A percentile compares a stretch with the other conserved stretches of the same genome.
phyloP scores from a whole-genome alignment of 768 basidiomycete genomes.

The Cystofilobasidium macerans region DNA sequence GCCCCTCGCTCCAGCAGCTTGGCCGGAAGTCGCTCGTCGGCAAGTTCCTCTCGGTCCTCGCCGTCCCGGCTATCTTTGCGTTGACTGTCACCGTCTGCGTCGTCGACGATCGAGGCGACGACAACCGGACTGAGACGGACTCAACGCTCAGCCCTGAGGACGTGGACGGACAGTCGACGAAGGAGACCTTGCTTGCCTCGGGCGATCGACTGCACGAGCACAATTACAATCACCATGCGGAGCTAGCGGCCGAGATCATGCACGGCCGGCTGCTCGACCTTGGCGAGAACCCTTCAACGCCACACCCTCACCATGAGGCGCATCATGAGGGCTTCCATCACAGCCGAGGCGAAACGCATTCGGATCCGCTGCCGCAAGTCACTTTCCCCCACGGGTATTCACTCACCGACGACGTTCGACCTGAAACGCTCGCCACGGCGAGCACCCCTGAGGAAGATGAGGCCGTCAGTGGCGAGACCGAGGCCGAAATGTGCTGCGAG shows the following conservation, averaged over 20 bases:
- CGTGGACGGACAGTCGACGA: not conserved
- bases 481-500: slow-evolving; percentile 5
- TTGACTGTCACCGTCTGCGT: slow-evolving; percentile 87
- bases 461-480: not conserved
- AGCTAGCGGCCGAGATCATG: not conserved
- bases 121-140: not conserved
- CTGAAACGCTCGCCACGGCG: not conserved
- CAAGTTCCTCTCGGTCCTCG: slow-evolving; percentile 63
- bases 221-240: no score
- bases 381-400: no score
- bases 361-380: no score
- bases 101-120: slow-evolving; percentile 41
- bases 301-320: not conserved
- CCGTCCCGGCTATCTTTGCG: slow-evolving; percentile 72
- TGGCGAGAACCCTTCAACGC: slow-evolving; percentile 8
- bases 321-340: no score
- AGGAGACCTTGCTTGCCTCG: not conserved
- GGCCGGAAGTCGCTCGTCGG: slow-evolving; percentile 56
- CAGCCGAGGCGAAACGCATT: no score
- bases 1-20: slow-evolving; percentile 74
- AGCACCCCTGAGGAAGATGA: not conserved
- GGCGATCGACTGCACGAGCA: no score
- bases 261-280: slow-evolving; percentile 13
- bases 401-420: no score
- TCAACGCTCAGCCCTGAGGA: slow-evolving; percentile 33